Evolutionary conservation across 495 filamentous ascomycete species (phyloP), one percentile per base, ranked within the genome.

Genomic region (Sordaria brevicollis): DNA sequence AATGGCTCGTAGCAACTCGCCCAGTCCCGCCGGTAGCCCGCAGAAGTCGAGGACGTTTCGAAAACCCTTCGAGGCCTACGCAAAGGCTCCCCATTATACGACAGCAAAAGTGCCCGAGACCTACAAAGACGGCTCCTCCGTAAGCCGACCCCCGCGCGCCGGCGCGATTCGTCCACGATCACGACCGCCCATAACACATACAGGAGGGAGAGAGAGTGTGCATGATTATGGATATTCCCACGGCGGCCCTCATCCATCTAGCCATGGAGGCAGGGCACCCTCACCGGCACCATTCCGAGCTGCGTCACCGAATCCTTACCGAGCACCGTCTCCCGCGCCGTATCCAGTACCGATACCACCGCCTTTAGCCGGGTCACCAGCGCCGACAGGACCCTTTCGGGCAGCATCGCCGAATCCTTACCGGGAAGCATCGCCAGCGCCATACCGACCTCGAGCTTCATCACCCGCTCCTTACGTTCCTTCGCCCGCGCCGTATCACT

Each of bases 11-110:
- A 81, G 77, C 77, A 79, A 78, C 74, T 82, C 82, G 3, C 81
- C 87, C 75, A 83, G 86, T 73, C 81, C 83, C 75, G 78, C 83
- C 76, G 82, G 78, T 77, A 78, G 83, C 72, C 79, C 81, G 57
- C 77, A 81, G 31, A 92, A 91, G 76, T 82, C 82, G 21, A 90
- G 87, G 77, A 86, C 86, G 11, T 91, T 90, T 77, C 83, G 90
- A 70, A 91, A 90, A 73, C 89, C 90, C 5, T 92, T 91, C 74
- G 85, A 88, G 72, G 89, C 89, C 68, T 90, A 91, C 70, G 82
- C 86, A 33, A 85, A 85, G 65, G 85, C 85, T 67, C 86, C 86
- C 49, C 84, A 88, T 74, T 81, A 83, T 69, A 85, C 77, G 11
- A 83, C 81, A 9, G 79, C 80, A 39, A 88, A 86, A 73, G 78